These are phyloP conservation scores for Angomonas ambiguus DNA, from an alignment of 208 protist genomes.

Conservation along the genomic window DNA sequence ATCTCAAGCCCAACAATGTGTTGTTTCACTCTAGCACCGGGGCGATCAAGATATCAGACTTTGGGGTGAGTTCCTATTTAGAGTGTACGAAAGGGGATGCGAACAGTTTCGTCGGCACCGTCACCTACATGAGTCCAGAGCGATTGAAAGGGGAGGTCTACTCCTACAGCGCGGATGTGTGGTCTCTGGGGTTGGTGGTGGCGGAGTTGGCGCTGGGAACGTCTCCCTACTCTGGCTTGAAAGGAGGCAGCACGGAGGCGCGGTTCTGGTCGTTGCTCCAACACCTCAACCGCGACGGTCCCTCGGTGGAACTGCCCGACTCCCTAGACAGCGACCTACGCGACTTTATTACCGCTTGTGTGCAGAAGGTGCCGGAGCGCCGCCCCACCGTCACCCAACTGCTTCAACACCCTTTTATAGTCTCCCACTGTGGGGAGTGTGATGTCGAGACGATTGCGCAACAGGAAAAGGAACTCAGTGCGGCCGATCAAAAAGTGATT, in stretches of 20 bases:
- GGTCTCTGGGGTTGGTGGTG: slow-evolving; percentile 89
- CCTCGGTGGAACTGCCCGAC: slow-evolving; percentile 51
- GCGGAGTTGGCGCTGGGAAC: slow-evolving; percentile 82
- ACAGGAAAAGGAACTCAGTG: background rate
- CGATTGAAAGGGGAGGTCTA: slow-evolving; percentile 84
- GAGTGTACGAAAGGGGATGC: slow-evolving; percentile 82
- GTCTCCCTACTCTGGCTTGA: slow-evolving; percentile 68
- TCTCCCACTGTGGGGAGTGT: slow-evolving; percentile 9
- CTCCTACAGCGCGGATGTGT: slow-evolving; percentile 91
- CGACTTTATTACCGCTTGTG: slow-evolving; percentile 70
- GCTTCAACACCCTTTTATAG: slow-evolving; percentile 70
- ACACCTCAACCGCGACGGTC: slow-evolving; percentile 60
- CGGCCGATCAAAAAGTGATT: slow-evolving; percentile 3
- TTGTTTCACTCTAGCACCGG: slow-evolving; percentile 85
- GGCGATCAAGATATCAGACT: slow-evolving; percentile 91
- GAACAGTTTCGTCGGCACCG: slow-evolving; percentile 89
- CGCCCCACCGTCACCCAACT: slow-evolving; percentile 68
- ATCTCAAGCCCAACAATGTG: slow-evolving; percentile 98
- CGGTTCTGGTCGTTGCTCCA: slow-evolving; percentile 85
- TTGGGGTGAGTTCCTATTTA: slow-evolving; percentile 90
- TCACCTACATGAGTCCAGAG: slow-evolving; percentile 94
- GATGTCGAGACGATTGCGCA: background rate
- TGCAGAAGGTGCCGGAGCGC: slow-evolving; percentile 45
- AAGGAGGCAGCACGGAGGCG: slow-evolving; percentile 55
- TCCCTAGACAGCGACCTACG: slow-evolving; percentile 43